phyloP scores from a whole-genome alignment of 257 asterid species.

The Solanum corneliomulleri region DNA sequence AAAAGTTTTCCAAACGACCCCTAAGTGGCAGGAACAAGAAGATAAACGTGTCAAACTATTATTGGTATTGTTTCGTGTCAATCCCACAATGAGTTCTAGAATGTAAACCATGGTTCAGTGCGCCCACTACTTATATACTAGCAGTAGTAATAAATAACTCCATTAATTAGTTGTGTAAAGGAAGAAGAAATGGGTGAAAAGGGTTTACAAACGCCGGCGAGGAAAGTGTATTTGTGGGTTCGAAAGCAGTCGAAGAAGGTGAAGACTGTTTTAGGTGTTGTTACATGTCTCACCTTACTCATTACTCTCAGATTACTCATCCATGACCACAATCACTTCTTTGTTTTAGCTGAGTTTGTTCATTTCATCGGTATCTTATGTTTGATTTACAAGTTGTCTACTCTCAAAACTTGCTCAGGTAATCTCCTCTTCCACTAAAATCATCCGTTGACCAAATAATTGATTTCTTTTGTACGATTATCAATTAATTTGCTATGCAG shows the following conservation, averaged over 20 bases:
- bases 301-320: conserved; percentile 52
- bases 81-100: background rate
- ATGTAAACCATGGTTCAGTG: background rate
- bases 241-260: conserved; percentile 71
- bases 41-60: background rate
- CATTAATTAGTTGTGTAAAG: background rate
- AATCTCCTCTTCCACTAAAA: background rate
- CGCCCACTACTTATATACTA: background rate
- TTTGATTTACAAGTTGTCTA: conserved; percentile 66
- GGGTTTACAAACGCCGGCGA: conserved; percentile 42
- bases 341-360: conserved; percentile 46
- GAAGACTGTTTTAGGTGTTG: conserved; percentile 40
- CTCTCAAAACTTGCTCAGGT: conserved; percentile 75
- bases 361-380: conserved; percentile 63
- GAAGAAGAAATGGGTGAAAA: conserved; percentile 51
- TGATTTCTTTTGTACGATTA: too few species aligned
- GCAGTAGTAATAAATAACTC: background rate
- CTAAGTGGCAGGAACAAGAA: background rate
- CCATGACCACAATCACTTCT: conserved; percentile 46
- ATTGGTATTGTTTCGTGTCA: background rate
- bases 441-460: background rate
- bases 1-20: background rate
- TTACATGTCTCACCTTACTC: conserved; percentile 20
- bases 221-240: conserved; percentile 56
- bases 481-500: background rate